These are phyloP conservation scores for Yamadazyma takamatsuzukensis DNA, from an alignment of 805 yeast species.

Conservation along the genomic window DNA sequence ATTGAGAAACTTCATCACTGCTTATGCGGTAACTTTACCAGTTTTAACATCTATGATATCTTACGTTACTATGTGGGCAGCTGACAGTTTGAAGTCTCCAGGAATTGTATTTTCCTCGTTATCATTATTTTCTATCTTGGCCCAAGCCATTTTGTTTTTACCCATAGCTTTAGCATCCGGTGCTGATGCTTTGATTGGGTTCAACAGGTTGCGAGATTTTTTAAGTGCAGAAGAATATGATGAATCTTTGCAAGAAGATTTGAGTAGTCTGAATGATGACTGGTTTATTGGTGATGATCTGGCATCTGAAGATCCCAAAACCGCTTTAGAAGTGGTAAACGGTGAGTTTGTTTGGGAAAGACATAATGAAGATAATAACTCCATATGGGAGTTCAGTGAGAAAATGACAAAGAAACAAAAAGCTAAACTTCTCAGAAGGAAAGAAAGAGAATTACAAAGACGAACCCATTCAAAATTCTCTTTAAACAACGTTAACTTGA, in stretches of 20 bases:
- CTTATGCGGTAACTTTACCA: conserved; percentile 43
- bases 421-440: conserved; percentile 9
- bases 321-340: conserved; percentile 21
- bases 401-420: conserved; percentile 12
- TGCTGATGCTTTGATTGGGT: conserved; percentile 43
- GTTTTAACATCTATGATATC: conserved; percentile 42
- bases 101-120: conserved; percentile 42
- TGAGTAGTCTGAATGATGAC: conserved; percentile 6
- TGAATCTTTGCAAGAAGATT: conserved; percentile 11
- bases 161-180: conserved; percentile 44
- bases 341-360: conserved; percentile 32
- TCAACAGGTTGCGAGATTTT: conserved; percentile 24
- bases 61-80: conserved; percentile 44
- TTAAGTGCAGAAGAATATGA: conserved; percentile 23
- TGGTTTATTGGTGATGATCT: conserved; percentile 10
- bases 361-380: conserved; percentile 20
- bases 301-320: conserved; percentile 2
- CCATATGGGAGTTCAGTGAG: conserved; percentile 20
- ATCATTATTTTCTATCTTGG: conserved; percentile 39
- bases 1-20: conserved; percentile 39
- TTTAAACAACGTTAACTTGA: conserved; percentile 28
- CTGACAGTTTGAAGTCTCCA: conserved; percentile 34
- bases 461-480: too few relatives aligned
- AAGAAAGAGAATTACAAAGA: conserved; percentile 6
- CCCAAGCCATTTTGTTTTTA: conserved; percentile 41